Conservation (phyloP, 2,329 filamentous ascomycete species). For the Aaosphaeria arxii region DNA sequence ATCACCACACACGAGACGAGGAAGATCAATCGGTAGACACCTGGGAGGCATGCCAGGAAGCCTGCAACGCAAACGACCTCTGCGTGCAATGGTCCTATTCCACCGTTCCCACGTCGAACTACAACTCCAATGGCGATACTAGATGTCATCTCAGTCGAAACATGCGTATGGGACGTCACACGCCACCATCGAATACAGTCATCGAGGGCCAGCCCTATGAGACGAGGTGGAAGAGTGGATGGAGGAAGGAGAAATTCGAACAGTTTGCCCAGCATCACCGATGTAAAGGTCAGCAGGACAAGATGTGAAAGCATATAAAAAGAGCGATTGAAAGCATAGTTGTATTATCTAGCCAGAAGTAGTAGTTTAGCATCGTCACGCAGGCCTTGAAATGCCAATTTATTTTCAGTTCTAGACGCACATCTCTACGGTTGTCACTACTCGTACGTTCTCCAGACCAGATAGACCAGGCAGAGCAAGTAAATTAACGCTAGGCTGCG, state of each 20-base stretch:
- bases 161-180: conserved; percentile 21
- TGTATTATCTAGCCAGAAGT: not conserved
- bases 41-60: conserved; percentile 24
- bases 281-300: conserved; percentile 20
- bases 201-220: conserved; percentile 9
- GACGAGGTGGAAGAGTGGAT: conserved; percentile 27
- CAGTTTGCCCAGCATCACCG: conserved; percentile 25
- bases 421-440: no score
- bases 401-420: no score
- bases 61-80: conserved; percentile 22
- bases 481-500: no score
- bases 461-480: no score
- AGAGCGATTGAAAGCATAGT: not conserved
- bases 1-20: not conserved
- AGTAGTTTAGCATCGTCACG: no score
- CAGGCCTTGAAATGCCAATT: no score
- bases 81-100: conserved; percentile 36
- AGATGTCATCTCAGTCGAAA: conserved; percentile 32
- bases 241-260: conserved; percentile 25
- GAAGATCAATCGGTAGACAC: conserved; percentile 20
- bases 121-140: conserved; percentile 29
- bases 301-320: not conserved
- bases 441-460: no score
- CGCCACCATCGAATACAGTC: conserved; percentile 9
- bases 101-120: conserved; percentile 19